A percentile compares a stretch with the other conserved stretches of the same genome.
phyloP scores from a whole-genome alignment of 208 protist genomes.

The Herpetomonas tarakana region DNA sequence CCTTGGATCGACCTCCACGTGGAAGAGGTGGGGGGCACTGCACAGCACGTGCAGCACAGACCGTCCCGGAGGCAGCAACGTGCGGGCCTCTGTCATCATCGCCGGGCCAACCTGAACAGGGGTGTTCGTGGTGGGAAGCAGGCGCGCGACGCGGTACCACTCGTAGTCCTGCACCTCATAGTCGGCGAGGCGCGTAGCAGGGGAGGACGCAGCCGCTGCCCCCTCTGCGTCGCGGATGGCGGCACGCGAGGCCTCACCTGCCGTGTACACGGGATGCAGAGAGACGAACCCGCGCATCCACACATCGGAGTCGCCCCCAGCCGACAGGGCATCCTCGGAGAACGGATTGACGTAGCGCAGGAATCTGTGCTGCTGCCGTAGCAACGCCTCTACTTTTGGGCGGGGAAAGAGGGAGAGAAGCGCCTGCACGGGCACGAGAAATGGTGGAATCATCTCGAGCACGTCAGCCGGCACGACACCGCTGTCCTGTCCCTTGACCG shows the following conservation, averaged over 20 bases:
- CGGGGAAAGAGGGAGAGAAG: conserved; percentile 4
- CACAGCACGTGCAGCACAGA: conserved; percentile 68
- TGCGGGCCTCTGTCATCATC: conserved; percentile 28
- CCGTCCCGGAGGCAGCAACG: conserved; percentile 42
- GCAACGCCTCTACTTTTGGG: background rate
- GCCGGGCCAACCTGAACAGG: conserved; percentile 33
- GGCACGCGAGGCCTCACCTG: background rate
- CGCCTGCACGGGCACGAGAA: conserved; percentile 49
- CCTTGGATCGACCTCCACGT: background rate
- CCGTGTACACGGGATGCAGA: background rate
- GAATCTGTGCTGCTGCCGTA: background rate
- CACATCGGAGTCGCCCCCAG: background rate
- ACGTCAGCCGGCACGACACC: background rate
- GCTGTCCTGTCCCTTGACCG: too few relatives aligned
- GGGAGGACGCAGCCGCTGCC: background rate
- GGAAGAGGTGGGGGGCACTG: conserved; percentile 65
- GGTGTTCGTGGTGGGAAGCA: conserved; percentile 36
- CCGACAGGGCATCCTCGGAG: background rate
- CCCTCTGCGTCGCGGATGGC: background rate
- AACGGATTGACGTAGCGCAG: background rate
- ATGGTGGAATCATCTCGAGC: conserved; percentile 41
- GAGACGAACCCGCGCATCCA: background rate
- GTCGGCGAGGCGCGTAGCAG: conserved; percentile 14
- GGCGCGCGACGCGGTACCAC: conserved; percentile 72
- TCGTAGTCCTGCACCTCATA: conserved; percentile 68